A percentile compares a stretch with the other conserved stretches of the same genome.
These are phyloP conservation scores for Orbilia brochopaga DNA, from an alignment of 2,329 filamentous ascomycete genomes.

Conservation along the genomic window DNA sequence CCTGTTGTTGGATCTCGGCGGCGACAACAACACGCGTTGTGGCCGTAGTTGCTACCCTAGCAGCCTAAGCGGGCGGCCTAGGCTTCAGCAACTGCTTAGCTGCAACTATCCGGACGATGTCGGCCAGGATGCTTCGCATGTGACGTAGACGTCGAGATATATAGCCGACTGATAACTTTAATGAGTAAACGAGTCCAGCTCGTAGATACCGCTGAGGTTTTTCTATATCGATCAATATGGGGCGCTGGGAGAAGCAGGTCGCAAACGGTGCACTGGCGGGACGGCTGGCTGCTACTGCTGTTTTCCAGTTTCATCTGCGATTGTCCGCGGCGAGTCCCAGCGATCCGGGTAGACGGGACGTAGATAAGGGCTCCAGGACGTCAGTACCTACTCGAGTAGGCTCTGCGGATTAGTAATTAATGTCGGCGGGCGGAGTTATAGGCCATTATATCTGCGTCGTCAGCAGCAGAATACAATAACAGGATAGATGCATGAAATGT, in stretches of 20 bases:
- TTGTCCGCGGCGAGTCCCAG: background rate
- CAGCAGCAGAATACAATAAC: background rate
- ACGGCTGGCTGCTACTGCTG: too few relatives aligned
- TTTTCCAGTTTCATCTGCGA: background rate
- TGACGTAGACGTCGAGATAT: background rate
- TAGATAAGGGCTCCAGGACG: background rate
- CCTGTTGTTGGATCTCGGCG: background rate
- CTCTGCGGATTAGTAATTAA: background rate
- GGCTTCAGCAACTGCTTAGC: background rate
- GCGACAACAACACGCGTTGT: conserved; percentile 35
- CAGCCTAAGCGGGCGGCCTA: background rate
- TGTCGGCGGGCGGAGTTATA: background rate
- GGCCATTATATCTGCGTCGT: background rate
- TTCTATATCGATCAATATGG: too few relatives aligned
- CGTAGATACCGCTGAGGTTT: too few relatives aligned
- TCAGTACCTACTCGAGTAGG: too few relatives aligned
- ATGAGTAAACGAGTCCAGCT: too few relatives aligned
- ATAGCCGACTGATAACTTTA: too few relatives aligned
- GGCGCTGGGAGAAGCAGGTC: background rate
- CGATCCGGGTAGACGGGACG: background rate
- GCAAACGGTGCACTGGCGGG: background rate
- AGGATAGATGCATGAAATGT: background rate
- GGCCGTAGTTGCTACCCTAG: background rate
- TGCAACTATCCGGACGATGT: background rate
- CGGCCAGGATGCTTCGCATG: background rate